Evolutionary conservation across 2,329 filamentous ascomycete genomes (phyloP).

Genomic region (Fusarium begoniae): DNA sequence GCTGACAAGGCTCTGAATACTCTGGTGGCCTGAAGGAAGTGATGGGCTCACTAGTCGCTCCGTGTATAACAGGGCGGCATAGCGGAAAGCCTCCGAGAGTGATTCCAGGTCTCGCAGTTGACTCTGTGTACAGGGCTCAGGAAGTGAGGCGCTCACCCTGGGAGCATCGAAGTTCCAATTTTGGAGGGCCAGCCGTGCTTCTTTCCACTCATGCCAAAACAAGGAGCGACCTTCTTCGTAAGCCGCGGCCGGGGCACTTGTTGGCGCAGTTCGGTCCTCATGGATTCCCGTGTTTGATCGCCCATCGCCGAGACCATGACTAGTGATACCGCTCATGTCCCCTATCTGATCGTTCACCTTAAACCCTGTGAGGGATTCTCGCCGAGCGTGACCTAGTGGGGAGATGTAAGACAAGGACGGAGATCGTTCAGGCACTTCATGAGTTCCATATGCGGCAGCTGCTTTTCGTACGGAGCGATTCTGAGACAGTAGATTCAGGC

Average conservation of each 20-base stretch:
- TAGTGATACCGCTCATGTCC: conserved; percentile 53
- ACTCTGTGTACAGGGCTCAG: conserved; percentile 60
- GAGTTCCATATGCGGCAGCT: conserved; percentile 16
- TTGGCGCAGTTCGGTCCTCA: conserved; percentile 61
- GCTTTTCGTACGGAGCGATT: conserved; percentile 62
- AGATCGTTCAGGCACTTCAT: conserved; percentile 40
- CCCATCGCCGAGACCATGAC: conserved; percentile 72
- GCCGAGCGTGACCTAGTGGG: conserved; percentile 55
- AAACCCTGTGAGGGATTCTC: conserved; percentile 43
- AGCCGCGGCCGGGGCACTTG: conserved; percentile 53
- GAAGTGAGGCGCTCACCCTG: conserved; percentile 61
- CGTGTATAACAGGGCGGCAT: conserved; percentile 87
- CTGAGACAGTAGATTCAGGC: conserved; percentile 85
- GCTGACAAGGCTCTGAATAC: conserved; percentile 84
- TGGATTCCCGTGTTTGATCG: conserved; percentile 67
- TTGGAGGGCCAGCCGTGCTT: conserved; percentile 78
- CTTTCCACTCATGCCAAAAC: conserved; percentile 92
- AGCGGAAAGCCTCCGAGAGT: conserved; percentile 90
- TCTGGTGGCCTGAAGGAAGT: conserved; percentile 75
- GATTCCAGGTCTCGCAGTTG: conserved; percentile 80
- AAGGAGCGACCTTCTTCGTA: conserved; percentile 68
- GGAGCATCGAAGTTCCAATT: conserved; percentile 79
- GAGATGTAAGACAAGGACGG: conserved; percentile 52
- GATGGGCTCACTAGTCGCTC: conserved; percentile 84
- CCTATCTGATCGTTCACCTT: conserved; percentile 41